Conservation (phyloP, 306 rosid genomes). For the Vicia villosa region DNA sequence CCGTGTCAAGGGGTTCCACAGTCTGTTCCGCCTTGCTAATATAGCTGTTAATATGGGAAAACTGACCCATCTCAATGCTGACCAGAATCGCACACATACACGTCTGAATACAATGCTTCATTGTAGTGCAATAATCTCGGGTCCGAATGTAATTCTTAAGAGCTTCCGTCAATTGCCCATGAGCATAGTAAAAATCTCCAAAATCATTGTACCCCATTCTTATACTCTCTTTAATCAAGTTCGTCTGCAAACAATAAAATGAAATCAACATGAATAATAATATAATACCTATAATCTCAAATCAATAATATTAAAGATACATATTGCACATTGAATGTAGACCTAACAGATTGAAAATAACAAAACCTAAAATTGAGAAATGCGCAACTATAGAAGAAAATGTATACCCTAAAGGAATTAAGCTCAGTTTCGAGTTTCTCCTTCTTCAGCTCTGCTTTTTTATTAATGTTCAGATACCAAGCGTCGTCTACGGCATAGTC, state of each 20-base stretch:
- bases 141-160: conserved; percentile 85
- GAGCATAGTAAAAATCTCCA: conserved; percentile 91
- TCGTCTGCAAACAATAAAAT: conserved; percentile 60
- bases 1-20: conserved; percentile 60
- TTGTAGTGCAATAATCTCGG: conserved; percentile 94
- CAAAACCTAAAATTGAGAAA: not conserved
- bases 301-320: too few species aligned
- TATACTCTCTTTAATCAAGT: conserved; percentile 96
- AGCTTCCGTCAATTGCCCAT: conserved; percentile 87
- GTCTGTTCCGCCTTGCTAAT: conserved; percentile 87
- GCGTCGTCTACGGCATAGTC: conserved; percentile 55
- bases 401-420: conserved; percentile 70
- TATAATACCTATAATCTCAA: not conserved
- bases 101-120: conserved; percentile 94
- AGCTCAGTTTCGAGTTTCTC: conserved; percentile 96
- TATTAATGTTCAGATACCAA: conserved; percentile 73
- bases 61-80: conserved; percentile 99
- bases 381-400: not conserved
- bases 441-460: conserved; percentile 83
- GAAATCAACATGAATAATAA: not conserved
- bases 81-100: conserved; percentile 87
- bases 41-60: conserved; percentile 81
- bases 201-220: conserved; percentile 99
- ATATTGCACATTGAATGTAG: not conserved
- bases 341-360: not conserved